Base-by-base conservation (phyloP, 2,329 filamentous ascomycete species). In the Fusarium sp. region DNA sequence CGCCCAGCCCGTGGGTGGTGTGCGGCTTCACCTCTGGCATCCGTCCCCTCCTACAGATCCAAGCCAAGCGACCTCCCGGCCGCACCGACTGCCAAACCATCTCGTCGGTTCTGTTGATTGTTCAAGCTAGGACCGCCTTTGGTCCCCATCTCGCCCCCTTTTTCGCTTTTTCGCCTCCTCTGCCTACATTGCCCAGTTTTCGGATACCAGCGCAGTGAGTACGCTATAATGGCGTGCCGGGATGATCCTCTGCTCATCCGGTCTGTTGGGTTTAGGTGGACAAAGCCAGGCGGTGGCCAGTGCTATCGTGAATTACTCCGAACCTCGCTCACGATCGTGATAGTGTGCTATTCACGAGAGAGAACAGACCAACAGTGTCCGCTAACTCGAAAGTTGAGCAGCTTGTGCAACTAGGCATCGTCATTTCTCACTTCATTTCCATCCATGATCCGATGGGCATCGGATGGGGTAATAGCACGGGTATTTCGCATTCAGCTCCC, bases 151-250 rank as follows among this genome's bases (percentile, higher is more conserved):
- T 42, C 34, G 20, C 34, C 57, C 46, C 59, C 29, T 49, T 46
- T 50, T 31, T 58, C 42, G 14, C 20, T 46, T 46, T 56, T 50
- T 13, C 20, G 33, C 61, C 38, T 29, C 25, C 16, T 56, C 38
- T 33, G 31, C 40, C 51, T 66, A 40, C 58, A 58, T 46, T 36
- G 29, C 36, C 57, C 57, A 59, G 46, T 31, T 60, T 53, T 50
- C 53, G 33, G 42, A 61, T 64, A 62, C 70, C 70, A 72, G 62
- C 16, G 57, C 53, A 58, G 51, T 55, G 70, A 70, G 6, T 62
- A 63, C 65, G 64, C 67, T 73, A 67, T 67, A 67, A 68, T 71
- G 65, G 69, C 65, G 65, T 65, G 38, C 50, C 71, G 69, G 65
- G 71, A 69, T 63, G 67, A 60, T 67, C 69, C 68, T 70, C 58